These are phyloP conservation scores for Cyclaneusma minus DNA, from an alignment of 2,329 filamentous ascomycete species.

Conservation along the genomic window DNA sequence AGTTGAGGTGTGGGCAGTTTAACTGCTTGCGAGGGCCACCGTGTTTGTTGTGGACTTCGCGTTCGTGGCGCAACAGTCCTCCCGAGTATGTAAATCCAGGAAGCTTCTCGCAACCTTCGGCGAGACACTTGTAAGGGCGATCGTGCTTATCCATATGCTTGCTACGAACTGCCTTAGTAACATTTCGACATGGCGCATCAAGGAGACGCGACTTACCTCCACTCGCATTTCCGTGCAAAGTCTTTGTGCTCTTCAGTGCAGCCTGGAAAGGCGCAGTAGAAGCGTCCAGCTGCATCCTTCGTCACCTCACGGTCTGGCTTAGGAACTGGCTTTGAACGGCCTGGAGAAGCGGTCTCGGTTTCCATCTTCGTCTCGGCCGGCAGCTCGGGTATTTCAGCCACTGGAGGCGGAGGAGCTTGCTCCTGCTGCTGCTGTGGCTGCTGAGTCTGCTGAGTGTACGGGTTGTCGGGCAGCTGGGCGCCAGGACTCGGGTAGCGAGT, in stretches of 20 bases:
- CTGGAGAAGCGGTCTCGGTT: conserved; percentile 14
- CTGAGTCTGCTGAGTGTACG: no score
- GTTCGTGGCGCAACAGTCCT: conserved; percentile 75
- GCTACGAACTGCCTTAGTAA: conserved; percentile 28
- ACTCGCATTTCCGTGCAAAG: conserved; percentile 80
- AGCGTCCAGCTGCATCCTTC: conserved; percentile 60
- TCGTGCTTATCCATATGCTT: conserved; percentile 99
- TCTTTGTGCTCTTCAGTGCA: conserved; percentile 49
- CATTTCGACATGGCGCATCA: conserved; percentile 4
- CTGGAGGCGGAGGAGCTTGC: conserved; percentile 10
- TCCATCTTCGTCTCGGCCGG: conserved; percentile 12
- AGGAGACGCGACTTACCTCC: conserved; percentile 61
- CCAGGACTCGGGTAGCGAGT: conserved; percentile 17
- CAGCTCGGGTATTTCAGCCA: conserved; percentile 9
- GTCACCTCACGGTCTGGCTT: conserved; percentile 41
- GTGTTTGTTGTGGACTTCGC: conserved; percentile 85
- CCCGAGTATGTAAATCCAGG: conserved; percentile 93
- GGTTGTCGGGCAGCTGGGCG: conserved; percentile 13
- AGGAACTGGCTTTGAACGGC: conserved; percentile 31
- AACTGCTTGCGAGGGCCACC: conserved; percentile 77
- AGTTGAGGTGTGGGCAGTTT: conserved; percentile 73
- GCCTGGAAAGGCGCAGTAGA: conserved; percentile 54
- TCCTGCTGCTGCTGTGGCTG: no score
- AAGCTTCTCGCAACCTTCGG: conserved; percentile 75
- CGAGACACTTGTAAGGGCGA: conserved; percentile 73